Evolutionary conservation across 139 green algal species (phyloP), one percentile per base, ranked within the genome.

Genomic region (Chlamydomonas schloesseri): DNA sequence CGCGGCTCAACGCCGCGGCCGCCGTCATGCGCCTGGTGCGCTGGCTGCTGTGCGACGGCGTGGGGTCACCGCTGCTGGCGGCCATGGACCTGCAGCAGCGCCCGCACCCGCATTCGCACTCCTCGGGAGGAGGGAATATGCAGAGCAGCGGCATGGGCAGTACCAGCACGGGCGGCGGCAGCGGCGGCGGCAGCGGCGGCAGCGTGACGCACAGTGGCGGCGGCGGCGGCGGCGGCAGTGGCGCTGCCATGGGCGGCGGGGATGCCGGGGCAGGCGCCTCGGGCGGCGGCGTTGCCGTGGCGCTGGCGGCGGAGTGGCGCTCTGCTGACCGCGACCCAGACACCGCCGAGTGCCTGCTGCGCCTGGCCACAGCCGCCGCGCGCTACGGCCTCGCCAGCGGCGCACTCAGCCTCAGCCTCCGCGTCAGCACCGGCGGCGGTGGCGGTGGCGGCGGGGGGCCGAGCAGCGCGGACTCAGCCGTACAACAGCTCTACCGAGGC

Each of bases 261-360:
- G n/a, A n/a, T n/a, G n/a, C n/a, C 17, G 31, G 67, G 6, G 31
- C 31, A 29, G 67, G 15, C 53, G 69, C 18, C 28, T 8, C 13
- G 10, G 18, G 69, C 34, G 34, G 0, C 2, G 69, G 33, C n/a
- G 69, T 50, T 5, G 80, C 80, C 4, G 36, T 33, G 20, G 68
- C 26, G 21, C 31, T 80, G 81, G 28, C 36, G 37, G 31, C 42
- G 4, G 47, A 29, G 3, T 87, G 81, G 69, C 68, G 53, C 6
- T 24, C 81, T 14, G 81, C 69, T 5, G 81, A 87, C 69, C 53
- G 20, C 5, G 34, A 87, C 26, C 81, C 81, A 15, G 81, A 87
- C 17, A 20, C 69, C 14, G 69, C 69, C 17, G 69, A 72, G 53
- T 79, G 69, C 53, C 69, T 87, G 28, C 55, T 87, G 17, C 53